Base-by-base conservation (phyloP, 805 yeast species). In the Candida boidinii region DNA sequence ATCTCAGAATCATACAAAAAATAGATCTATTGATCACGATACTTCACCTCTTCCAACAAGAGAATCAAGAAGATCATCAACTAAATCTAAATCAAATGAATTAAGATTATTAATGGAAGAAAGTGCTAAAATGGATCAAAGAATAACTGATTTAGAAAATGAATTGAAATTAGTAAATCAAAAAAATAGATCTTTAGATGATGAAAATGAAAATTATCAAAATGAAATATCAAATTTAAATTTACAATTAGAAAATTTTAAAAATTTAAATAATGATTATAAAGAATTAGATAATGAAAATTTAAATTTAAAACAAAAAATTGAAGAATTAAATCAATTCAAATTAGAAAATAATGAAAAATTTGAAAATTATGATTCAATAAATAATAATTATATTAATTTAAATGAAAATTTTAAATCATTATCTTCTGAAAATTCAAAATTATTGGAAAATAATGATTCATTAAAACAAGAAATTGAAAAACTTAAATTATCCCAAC, bases 71-170 rank as follows among this genome's bases (percentile, higher is more conserved):
- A 13, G 19, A 15, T 19, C n/a, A 26, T n/a, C n/a, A n/a, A n/a
- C n/a, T n/a, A n/a, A n/a, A n/a, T n/a, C n/a, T 16, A 43, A 39
- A 34, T 67, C 67, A 29, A 58, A 65, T 31, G 75, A 71, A 39
- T 54, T 70, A 19, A 61, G 62, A 36, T 39, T 65, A 24, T 49
- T 72, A 9, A 43, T 68, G 17, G 63, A 60, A 20, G 76, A 70
- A 43, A 68, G 71, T 26, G 56, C 68, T 14, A 61, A 69, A 38
- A 64, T 70, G 69, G 79, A 74, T 38, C 41, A 45, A 11, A 53
- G 54, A 27, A 66, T 68, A 17, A 55, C 68, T 3, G 49, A 51
- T 9, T 50, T 66, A 17, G 67, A 66, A 38, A 39, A 45, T 16
- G 46, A 51, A 16, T 18, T 50, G 15, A 29, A 35, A 11, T 28